Evolutionary conservation across 768 basidiomycete species (phyloP).

Genomic region (Naganishia antarctica): DNA sequence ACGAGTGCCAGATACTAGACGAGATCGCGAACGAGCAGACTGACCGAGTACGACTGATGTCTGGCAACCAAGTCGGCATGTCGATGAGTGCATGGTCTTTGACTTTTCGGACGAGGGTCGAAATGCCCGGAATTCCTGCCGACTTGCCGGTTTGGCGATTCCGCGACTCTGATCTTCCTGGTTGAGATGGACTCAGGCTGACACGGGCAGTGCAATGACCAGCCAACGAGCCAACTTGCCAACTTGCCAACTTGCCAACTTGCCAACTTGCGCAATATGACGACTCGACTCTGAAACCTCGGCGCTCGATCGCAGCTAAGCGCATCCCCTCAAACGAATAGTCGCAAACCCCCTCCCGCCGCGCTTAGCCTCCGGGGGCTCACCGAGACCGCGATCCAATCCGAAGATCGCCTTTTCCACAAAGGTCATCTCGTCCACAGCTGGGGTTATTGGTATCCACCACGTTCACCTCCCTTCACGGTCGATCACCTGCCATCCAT

Average conservation of each 20-base stretch:
- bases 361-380: neutral
- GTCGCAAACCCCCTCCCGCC: neutral
- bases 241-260: too few relatives aligned
- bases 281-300: conserved; percentile 12
- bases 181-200: too few relatives aligned
- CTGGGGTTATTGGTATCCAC: too few relatives aligned
- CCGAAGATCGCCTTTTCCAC: conserved; percentile 22
- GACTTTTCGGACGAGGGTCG: neutral
- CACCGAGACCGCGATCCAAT: conserved; percentile 10
- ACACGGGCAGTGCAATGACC: too few relatives aligned
- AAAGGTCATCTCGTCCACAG: neutral
- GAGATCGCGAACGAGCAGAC: too few relatives aligned
- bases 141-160: neutral
- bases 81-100: neutral
- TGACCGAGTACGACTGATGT: neutral
- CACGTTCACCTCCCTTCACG: neutral
- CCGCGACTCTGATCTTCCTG: too few relatives aligned
- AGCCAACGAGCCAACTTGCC: too few relatives aligned
- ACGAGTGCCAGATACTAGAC: too few relatives aligned
- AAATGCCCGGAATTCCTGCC: too few relatives aligned
- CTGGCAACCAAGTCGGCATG: neutral
- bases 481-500: conserved; percentile 22
- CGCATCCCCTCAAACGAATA: neutral
- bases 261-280: neutral
- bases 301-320: neutral